phyloP scores from a whole-genome alignment of 73 alveolate genomes.

The Paramecium biaurelia region DNA sequence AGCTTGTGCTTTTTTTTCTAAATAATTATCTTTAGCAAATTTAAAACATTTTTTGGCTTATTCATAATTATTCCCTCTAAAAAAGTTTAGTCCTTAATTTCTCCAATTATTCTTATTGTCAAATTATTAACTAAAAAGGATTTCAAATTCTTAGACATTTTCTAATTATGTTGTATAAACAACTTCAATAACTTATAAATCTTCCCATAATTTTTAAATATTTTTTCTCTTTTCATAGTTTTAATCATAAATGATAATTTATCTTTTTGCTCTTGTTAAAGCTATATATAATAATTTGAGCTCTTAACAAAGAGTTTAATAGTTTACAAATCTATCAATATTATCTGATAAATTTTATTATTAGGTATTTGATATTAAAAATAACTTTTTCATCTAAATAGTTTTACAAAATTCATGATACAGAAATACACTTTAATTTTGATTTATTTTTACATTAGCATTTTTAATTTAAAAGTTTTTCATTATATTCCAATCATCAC shows the following conservation, averaged over 20 bases:
- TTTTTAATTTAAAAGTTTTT: neutral
- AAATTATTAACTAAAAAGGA: neutral
- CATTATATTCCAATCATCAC: constrained; percentile 53
- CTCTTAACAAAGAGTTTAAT: constrained; percentile 75
- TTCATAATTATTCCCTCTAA: constrained; percentile 78
- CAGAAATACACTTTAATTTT: neutral
- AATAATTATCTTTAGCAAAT: constrained; percentile 69
- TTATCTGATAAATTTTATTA: neutral
- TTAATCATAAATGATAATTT: constrained; percentile 82
- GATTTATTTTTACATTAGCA: neutral
- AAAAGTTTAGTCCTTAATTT: constrained; percentile 77
- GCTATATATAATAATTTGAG: constrained; percentile 84
- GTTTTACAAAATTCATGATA: neutral
- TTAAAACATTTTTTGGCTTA: constrained; percentile 81
- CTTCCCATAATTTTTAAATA: constrained; percentile 74
- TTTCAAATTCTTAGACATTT: neutral
- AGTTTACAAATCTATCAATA: neutral
- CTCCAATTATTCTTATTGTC: constrained; percentile 70
- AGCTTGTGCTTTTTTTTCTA: constrained; percentile 74
- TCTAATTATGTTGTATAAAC: neutral
- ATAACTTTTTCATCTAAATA: neutral
- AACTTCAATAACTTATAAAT: constrained; percentile 62
- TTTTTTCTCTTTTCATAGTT: constrained; percentile 66
- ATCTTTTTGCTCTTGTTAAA: constrained; percentile 83
- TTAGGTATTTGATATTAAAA: neutral